Conservation (phyloP, 495 filamentous ascomycete genomes). For the Penicillium paradoxum region DNA sequence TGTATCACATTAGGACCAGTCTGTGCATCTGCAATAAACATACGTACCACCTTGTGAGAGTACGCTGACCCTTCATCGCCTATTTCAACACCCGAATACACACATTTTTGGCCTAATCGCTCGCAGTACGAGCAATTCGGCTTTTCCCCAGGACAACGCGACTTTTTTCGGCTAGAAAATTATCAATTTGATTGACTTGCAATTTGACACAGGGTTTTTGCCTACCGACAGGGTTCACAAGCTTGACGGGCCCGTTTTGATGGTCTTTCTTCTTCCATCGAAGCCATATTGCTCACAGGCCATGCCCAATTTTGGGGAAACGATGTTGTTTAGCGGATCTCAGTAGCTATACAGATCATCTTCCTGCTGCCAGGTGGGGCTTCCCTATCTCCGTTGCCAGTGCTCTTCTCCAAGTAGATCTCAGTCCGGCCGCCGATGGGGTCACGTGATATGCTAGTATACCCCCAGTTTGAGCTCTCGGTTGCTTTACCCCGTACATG, state of each 20-base stretch:
- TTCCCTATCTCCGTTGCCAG: too few species aligned
- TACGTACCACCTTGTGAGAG: constrained; percentile 11
- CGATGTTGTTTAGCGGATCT: background rate
- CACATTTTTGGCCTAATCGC: constrained; percentile 36
- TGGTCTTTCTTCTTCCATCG: constrained; percentile 27
- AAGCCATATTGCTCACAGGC: background rate
- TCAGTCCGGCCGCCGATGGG: too few species aligned
- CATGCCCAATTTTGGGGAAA: background rate
- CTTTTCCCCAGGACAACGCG: constrained; percentile 40
- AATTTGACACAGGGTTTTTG: background rate
- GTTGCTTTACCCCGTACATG: too few species aligned
- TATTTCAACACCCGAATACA: constrained; percentile 28
- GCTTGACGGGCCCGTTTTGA: constrained; percentile 37
- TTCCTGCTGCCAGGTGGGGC: too few species aligned
- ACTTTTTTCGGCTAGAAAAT: constrained; percentile 37
- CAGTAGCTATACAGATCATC: too few species aligned
- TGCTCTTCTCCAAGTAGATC: too few species aligned
- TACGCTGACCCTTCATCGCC: constrained; percentile 17
- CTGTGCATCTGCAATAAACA: background rate
- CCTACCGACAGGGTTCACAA: constrained; percentile 42
- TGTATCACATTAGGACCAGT: constrained; percentile 8
- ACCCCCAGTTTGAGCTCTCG: too few species aligned
- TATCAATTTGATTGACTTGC: background rate
- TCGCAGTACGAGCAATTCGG: constrained; percentile 39
- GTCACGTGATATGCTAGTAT: too few species aligned